Conservation (phyloP, 495 filamentous ascomycete genomes). For the Rhizodiscina lignyota region DNA sequence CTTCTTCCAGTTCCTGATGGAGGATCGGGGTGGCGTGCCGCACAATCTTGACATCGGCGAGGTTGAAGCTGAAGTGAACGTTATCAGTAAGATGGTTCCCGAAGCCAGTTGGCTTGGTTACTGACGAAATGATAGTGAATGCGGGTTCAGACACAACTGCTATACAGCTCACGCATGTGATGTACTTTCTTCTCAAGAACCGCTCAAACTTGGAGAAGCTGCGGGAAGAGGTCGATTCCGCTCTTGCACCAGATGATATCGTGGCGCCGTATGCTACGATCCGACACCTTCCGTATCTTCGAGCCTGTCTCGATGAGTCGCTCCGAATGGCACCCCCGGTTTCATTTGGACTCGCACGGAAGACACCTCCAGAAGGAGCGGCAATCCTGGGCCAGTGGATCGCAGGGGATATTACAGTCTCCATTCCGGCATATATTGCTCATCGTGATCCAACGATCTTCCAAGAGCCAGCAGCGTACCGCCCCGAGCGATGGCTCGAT, state of each 20-base stretch:
- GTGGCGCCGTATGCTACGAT: conserved; percentile 30
- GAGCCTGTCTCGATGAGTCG: conserved; percentile 26
- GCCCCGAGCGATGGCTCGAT: conserved; percentile 16
- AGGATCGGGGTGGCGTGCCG: conserved; percentile 27
- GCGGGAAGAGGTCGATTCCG: conserved; percentile 9
- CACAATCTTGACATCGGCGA: conserved; percentile 19
- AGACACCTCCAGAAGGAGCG: conserved; percentile 13
- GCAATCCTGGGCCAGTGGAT: conserved; percentile 13
- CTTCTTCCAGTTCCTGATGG: conserved; percentile 38
- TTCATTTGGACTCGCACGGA: conserved; percentile 10
- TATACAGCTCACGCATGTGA: conserved; percentile 13
- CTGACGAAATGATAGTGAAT: conserved; percentile 22
- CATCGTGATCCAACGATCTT: conserved; percentile 10
- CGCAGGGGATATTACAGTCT: conserved; percentile 11
- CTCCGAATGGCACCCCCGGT: conserved; percentile 15
- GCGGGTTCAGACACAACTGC: conserved; percentile 15
- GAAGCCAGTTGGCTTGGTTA: no score
- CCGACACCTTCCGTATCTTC: conserved; percentile 17
- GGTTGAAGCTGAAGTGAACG: conserved; percentile 15
- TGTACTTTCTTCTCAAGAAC: conserved; percentile 13
- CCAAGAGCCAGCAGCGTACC: conserved; percentile 11
- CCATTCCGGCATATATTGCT: conserved; percentile 9
- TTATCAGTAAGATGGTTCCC: no score
- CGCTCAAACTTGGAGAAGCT: conserved; percentile 6
- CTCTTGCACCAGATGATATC: conserved; percentile 19